These are phyloP conservation scores for Triadica sebifera DNA, from an alignment of 345 rosid genomes.

Conservation along the genomic window DNA sequence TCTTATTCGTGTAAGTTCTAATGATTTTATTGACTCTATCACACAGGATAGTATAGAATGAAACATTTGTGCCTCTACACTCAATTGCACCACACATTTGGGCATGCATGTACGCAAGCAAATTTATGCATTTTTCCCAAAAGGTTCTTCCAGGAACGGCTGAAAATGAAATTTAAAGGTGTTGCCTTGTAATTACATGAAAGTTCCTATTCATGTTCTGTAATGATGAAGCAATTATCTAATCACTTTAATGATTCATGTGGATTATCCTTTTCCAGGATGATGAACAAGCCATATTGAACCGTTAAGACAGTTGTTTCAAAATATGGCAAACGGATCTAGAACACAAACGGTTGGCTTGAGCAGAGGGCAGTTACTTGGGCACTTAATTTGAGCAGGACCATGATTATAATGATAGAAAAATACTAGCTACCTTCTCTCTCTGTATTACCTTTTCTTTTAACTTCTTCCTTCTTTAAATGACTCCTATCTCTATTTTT, in stretches of 20 bases:
- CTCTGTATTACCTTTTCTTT: too few relatives aligned
- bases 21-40: neutral
- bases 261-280: neutral
- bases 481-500: too few relatives aligned
- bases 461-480: too few relatives aligned
- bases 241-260: neutral
- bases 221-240: neutral
- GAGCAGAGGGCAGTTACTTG: neutral
- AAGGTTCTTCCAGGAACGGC: neutral
- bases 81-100: neutral
- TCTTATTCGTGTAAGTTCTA: neutral
- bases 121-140: neutral
- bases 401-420: neutral
- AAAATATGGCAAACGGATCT: neutral
- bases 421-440: too few relatives aligned
- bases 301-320: neutral
- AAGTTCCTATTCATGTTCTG: neutral
- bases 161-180: neutral
- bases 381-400: neutral
- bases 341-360: neutral
- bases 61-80: neutral
- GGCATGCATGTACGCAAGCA: too few relatives aligned
- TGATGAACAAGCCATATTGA: conserved; percentile 2
- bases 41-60: neutral
- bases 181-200: neutral